A percentile compares a stretch with the other conserved stretches of the same genome.
Evolutionary conservation across 495 filamentous ascomycete species (phyloP).

Genomic region (Amphirosellinia nigrospora): DNA sequence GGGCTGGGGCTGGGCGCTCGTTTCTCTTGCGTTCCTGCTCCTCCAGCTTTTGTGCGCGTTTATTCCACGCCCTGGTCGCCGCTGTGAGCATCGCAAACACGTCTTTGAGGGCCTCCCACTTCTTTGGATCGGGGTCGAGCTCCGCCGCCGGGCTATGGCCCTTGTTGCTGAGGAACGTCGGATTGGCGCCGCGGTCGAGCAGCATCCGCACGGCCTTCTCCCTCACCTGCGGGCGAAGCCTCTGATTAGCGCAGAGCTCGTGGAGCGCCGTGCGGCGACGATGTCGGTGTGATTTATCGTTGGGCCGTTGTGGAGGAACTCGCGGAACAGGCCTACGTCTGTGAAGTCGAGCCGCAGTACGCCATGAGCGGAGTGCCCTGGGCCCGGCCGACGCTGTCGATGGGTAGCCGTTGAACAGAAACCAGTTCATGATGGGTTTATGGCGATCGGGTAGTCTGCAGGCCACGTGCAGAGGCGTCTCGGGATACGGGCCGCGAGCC

Average conservation of each 20-base stretch:
- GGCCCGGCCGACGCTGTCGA: background rate
- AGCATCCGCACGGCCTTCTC: constrained; percentile 13
- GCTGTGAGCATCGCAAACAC: background rate
- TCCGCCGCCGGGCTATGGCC: background rate
- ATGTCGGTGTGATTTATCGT: background rate
- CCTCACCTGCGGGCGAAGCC: background rate
- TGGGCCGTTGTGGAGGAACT: background rate
- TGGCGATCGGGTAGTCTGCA: constrained; percentile 8
- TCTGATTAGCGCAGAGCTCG: background rate
- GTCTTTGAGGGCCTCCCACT: background rate
- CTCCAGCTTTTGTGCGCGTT: background rate
- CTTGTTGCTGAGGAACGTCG: background rate
- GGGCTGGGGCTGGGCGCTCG: background rate
- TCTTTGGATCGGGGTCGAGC: background rate
- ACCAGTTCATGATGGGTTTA: constrained; percentile 14
- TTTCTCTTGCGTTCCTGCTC: background rate
- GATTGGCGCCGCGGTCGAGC: constrained; percentile 5
- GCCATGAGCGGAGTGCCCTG: constrained; percentile 10
- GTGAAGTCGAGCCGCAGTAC: constrained; percentile 4
- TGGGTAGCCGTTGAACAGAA: background rate
- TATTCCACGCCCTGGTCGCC: background rate
- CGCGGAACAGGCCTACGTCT: background rate
- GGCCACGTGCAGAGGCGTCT: constrained; percentile 4
- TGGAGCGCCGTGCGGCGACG: constrained; percentile 13
- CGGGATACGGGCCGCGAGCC: background rate